Evolutionary conservation across 2,329 filamentous ascomycete genomes (phyloP).

Genomic region (Fonsecaea pedrosoi): DNA sequence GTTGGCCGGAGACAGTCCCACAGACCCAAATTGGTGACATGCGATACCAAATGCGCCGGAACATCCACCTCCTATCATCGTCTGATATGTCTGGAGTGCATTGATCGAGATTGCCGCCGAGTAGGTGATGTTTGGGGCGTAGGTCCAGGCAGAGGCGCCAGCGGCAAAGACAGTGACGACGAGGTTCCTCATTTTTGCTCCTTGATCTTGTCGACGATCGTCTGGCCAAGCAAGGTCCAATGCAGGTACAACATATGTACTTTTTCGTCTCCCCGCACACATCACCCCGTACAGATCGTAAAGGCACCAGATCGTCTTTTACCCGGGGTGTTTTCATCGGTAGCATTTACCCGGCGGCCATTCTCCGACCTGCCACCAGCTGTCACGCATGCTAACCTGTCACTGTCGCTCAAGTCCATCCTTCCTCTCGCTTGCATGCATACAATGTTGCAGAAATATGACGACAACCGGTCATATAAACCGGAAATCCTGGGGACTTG

Average conservation of each 20-base stretch:
- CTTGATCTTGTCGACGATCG: conserved; percentile 11
- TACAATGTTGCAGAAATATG: neutral
- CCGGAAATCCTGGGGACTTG: neutral
- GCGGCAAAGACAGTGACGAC: conserved; percentile 17
- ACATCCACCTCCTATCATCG: conserved; percentile 27
- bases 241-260: conserved; percentile 28
- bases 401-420: neutral
- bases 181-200: conserved; percentile 22
- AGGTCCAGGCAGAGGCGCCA: conserved; percentile 25
- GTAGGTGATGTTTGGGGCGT: conserved; percentile 17
- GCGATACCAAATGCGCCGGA: conserved; percentile 29
- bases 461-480: neutral
- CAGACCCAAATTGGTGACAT: conserved; percentile 27
- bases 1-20: conserved; percentile 37
- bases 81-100: conserved; percentile 26
- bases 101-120: conserved; percentile 25
- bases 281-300: conserved; percentile 2
- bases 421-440: neutral
- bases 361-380: conserved; percentile 17
- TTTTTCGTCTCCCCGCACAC: conserved; percentile 17
- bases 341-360: conserved; percentile 24
- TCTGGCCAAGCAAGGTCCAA: conserved; percentile 17
- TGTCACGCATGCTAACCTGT: neutral
- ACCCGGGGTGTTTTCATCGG: conserved; percentile 10
- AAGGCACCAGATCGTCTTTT: conserved; percentile 19